Conservation (phyloP, 495 filamentous ascomycete genomes). For the Collariella sp. region DNA sequence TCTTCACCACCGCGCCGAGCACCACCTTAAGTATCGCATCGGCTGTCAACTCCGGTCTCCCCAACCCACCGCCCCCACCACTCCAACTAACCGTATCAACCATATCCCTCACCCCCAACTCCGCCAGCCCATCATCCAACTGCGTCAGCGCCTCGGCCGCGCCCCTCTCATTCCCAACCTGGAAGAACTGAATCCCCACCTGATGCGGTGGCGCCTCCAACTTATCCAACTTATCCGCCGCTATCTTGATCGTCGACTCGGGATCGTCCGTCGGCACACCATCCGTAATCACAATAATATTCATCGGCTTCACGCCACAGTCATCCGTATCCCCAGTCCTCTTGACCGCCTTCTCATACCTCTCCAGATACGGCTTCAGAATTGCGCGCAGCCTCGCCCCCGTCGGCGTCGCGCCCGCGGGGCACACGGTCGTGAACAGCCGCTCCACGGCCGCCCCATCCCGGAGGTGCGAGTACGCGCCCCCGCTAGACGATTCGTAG, state of each 20-base stretch:
- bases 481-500: constrained; percentile 4
- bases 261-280: constrained; percentile 69
- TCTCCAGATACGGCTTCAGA: constrained; percentile 57
- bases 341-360: constrained; percentile 28
- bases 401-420: constrained; percentile 63
- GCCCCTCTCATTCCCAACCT: constrained; percentile 67
- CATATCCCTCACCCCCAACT: constrained; percentile 66
- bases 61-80: constrained; percentile 27
- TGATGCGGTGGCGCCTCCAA: constrained; percentile 72
- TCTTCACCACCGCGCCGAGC: constrained; percentile 61
- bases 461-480: constrained; percentile 51
- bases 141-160: constrained; percentile 59
- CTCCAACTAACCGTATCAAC: constrained; percentile 85
- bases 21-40: constrained; percentile 79
- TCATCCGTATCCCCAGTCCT: constrained; percentile 36
- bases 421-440: constrained; percentile 60
- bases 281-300: constrained; percentile 92
- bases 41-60: constrained; percentile 29
- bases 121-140: constrained; percentile 68
- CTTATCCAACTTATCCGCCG: constrained; percentile 62
- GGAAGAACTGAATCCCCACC: constrained; percentile 94
- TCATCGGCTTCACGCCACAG: constrained; percentile 64
- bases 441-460: constrained; percentile 44
- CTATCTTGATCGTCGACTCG: constrained; percentile 58
- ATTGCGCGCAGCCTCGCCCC: constrained; percentile 66